These are phyloP conservation scores for Phytophthora vignae DNA, from an alignment of 352 stramenopile species.

Conservation along the genomic window DNA sequence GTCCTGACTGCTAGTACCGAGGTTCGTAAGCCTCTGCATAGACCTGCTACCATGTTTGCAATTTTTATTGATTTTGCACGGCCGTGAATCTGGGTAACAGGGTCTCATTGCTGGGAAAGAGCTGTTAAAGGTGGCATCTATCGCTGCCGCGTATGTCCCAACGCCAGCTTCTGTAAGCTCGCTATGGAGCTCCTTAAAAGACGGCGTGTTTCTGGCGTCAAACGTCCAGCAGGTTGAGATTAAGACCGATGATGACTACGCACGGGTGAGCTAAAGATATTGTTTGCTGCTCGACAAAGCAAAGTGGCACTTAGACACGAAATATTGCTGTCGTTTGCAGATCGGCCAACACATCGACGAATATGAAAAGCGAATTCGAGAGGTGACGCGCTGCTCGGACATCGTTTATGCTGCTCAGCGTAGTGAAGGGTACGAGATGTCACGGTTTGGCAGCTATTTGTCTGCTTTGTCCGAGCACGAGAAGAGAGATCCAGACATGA, in stretches of 20 bases:
- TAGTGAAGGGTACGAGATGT: conserved; percentile 88
- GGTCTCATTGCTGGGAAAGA: conserved; percentile 86
- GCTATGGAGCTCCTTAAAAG: conserved; percentile 85
- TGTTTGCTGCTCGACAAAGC: neutral
- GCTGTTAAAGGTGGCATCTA: conserved; percentile 78
- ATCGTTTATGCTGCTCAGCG: conserved; percentile 82
- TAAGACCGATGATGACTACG: conserved; percentile 89
- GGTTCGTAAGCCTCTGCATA: conserved; percentile 37
- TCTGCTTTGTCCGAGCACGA: conserved; percentile 79
- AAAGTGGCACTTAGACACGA: conserved; percentile 4
- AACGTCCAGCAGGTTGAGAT: conserved; percentile 89
- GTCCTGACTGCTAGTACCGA: conserved; percentile 84
- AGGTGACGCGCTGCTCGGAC: conserved; percentile 86
- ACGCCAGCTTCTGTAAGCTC: conserved; percentile 78
- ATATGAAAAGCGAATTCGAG: conserved; percentile 85
- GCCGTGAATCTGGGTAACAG: conserved; percentile 33
- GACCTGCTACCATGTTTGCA: neutral
- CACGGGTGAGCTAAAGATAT: conserved; percentile 45
- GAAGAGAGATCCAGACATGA: conserved; percentile 81
- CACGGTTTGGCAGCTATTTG: conserved; percentile 86
- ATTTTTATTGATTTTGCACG: neutral
- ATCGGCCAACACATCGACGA: conserved; percentile 90
- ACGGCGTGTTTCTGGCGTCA: conserved; percentile 78
- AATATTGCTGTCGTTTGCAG: conserved; percentile 29
- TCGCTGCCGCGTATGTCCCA: conserved; percentile 78